Evolutionary conservation across 2,329 filamentous ascomycete genomes (phyloP).

Genomic region (Thielaviopsis cerberus): DNA sequence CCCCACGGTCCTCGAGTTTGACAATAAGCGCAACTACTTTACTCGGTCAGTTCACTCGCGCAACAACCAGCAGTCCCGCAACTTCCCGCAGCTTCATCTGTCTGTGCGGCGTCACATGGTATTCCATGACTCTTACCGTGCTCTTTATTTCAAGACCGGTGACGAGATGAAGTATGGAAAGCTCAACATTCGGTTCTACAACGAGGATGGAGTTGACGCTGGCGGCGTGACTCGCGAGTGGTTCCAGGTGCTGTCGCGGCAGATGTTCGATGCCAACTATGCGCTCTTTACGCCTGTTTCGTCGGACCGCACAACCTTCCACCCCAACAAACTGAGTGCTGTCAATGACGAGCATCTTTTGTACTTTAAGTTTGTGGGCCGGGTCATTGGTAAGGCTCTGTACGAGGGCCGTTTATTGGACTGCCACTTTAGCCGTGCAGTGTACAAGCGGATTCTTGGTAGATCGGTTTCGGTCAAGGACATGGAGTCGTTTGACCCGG

Average conservation of each 20-base stretch:
- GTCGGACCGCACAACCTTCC: conserved; percentile 93
- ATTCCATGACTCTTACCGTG: conserved; percentile 95
- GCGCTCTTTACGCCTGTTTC: conserved; percentile 92
- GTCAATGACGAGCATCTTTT: conserved; percentile 90
- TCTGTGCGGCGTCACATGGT: conserved; percentile 84
- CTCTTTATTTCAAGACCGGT: conserved; percentile 88
- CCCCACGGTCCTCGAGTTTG: conserved; percentile 94
- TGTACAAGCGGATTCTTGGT: conserved; percentile 93
- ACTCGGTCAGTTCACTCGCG: conserved; percentile 69
- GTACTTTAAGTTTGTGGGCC: conserved; percentile 99
- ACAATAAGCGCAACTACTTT: conserved; percentile 99
- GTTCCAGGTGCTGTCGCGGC: conserved; percentile 92
- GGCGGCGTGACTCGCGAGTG: conserved; percentile 95
- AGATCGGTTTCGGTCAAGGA: conserved; percentile 95
- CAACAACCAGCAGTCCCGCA: conserved; percentile 49
- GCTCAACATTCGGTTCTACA: conserved; percentile 90
- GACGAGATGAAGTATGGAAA: conserved; percentile 99
- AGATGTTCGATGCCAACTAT: conserved; percentile 99
- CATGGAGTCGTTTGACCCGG: conserved; percentile 95
- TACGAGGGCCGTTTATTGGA: conserved; percentile 92
- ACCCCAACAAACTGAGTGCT: conserved; percentile 82
- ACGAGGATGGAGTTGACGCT: conserved; percentile 92
- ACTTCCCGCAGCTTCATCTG: conserved; percentile 58
- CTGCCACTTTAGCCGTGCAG: conserved; percentile 95
- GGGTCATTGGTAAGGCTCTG: conserved; percentile 92